These are phyloP conservation scores for Tylopilus vinaceipallidus DNA, from an alignment of 768 basidiomycete species.

Conservation along the genomic window DNA sequence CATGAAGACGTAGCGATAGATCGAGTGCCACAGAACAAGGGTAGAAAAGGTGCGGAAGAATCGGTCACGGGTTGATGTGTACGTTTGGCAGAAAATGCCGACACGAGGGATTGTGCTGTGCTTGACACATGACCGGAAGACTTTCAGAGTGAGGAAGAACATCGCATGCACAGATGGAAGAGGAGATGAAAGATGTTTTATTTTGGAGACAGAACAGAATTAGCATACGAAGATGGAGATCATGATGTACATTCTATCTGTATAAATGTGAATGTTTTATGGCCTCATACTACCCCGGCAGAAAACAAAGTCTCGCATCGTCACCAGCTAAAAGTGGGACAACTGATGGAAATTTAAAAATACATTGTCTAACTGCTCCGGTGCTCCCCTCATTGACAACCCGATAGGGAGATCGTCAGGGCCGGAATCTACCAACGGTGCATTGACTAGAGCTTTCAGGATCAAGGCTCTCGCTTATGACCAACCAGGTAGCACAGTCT, in stretches of 20 bases:
- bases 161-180: slow-evolving; percentile 83
- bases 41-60: slow-evolving; percentile 41
- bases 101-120: slow-evolving; percentile 43
- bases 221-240: slow-evolving; percentile 3
- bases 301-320: slow-evolving; percentile 68
- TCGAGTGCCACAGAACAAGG: slow-evolving; percentile 43
- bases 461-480: slow-evolving; percentile 70
- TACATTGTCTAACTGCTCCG: slow-evolving; percentile 67
- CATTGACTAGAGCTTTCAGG: slow-evolving; percentile 38
- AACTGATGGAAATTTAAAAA: slow-evolving; percentile 75
- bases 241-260: slow-evolving; percentile 56
- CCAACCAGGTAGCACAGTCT: slow-evolving; percentile 72
- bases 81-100: slow-evolving; percentile 33
- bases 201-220: slow-evolving; percentile 28
- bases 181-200: slow-evolving; percentile 68
- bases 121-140: slow-evolving; percentile 48
- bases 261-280: slow-evolving; percentile 64
- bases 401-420: slow-evolving; percentile 30
- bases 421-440: not conserved
- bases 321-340: slow-evolving; percentile 85
- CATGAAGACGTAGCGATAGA: slow-evolving; percentile 77
- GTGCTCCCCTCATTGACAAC: slow-evolving; percentile 57
- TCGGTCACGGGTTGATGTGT: slow-evolving; percentile 25
- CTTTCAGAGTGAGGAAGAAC: slow-evolving; percentile 82
- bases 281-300: slow-evolving; percentile 50